phyloP scores from a whole-genome alignment of 2,329 filamentous ascomycete genomes.

The Monosporascus sp. region DNA sequence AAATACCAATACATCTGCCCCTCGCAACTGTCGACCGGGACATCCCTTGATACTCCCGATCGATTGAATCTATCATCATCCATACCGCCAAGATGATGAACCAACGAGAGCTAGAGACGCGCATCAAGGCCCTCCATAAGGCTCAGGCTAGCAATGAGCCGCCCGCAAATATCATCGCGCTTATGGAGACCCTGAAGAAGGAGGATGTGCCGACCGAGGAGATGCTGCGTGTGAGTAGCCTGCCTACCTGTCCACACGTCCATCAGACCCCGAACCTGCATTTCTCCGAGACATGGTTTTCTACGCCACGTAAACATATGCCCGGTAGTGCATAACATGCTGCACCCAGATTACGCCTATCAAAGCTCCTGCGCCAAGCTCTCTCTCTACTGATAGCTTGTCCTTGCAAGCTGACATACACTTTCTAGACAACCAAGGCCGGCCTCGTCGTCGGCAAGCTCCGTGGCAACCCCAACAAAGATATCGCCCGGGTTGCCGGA shows the following conservation, averaged over 20 bases:
- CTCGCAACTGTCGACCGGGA: neutral
- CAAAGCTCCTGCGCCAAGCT: neutral
- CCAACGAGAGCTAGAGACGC: conserved; percentile 71
- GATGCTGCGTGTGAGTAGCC: conserved; percentile 63
- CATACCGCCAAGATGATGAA: conserved; percentile 51
- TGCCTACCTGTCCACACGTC: neutral
- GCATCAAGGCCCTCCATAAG: conserved; percentile 75
- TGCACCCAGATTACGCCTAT: neutral
- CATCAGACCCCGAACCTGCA: neutral
- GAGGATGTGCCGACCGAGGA: conserved; percentile 83
- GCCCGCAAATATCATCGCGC: conserved; percentile 60
- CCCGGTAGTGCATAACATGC: neutral
- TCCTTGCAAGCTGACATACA: conserved; percentile 5
- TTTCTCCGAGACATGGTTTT: conserved; percentile 4
- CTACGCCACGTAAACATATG: neutral
- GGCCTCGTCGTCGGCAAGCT: conserved; percentile 84
- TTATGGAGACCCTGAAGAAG: conserved; percentile 74
- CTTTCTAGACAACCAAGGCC: conserved; percentile 68
- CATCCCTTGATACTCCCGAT: neutral
- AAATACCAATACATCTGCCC: neutral
- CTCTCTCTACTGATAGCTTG: neutral
- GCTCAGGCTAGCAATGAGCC: conserved; percentile 71
- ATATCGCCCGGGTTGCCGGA: conserved; percentile 69
- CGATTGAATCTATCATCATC: neutral
- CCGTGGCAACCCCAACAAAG: conserved; percentile 70